Percentiles rank a stretch among this genome's conserved stretches.
These are phyloP conservation scores for Kernera saxatilis DNA, from an alignment of 345 rosid genomes.

Conservation along the genomic window DNA sequence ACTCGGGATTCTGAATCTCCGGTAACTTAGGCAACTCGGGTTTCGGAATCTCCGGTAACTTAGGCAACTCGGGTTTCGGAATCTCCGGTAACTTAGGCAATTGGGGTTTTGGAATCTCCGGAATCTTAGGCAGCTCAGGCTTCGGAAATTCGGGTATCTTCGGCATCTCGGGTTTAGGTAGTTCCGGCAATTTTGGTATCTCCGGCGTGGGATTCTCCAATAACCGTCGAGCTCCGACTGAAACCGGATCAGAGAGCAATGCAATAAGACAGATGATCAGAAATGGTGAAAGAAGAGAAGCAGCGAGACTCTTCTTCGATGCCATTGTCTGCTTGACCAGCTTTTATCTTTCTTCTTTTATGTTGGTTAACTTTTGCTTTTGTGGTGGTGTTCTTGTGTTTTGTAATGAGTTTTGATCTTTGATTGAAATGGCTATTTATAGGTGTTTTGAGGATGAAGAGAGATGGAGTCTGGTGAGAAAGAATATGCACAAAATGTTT, in stretches of 20 bases:
- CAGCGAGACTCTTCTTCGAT: conserved; percentile 15
- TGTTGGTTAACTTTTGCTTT: conserved; percentile 17
- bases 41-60: neutral
- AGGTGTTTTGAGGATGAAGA: conserved; percentile 2
- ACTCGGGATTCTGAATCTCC: neutral
- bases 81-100: conserved; percentile 2
- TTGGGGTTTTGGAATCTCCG: conserved; percentile 25
- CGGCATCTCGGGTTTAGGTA: conserved; percentile 28
- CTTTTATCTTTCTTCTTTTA: neutral
- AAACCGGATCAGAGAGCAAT: conserved; percentile 10
- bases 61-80: conserved; percentile 5
- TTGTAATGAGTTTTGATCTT: conserved; percentile 16
- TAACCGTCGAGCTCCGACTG: conserved; percentile 24
- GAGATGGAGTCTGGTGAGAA: conserved; percentile 30
- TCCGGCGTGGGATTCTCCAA: conserved; percentile 32
- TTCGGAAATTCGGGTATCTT: conserved; percentile 23
- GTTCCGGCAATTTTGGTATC: conserved; percentile 25
- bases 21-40: neutral
- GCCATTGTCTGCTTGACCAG: conserved; percentile 26
- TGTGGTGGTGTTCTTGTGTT: conserved; percentile 8
- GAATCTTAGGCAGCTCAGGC: conserved; percentile 18
- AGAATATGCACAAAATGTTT: neutral
- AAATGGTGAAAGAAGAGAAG: conserved; percentile 12
- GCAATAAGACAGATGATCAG: conserved; percentile 18
- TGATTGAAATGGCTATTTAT: conserved; percentile 15